phyloP scores from a whole-genome alignment of 768 basidiomycete species.

The Auricularia cornea region DNA sequence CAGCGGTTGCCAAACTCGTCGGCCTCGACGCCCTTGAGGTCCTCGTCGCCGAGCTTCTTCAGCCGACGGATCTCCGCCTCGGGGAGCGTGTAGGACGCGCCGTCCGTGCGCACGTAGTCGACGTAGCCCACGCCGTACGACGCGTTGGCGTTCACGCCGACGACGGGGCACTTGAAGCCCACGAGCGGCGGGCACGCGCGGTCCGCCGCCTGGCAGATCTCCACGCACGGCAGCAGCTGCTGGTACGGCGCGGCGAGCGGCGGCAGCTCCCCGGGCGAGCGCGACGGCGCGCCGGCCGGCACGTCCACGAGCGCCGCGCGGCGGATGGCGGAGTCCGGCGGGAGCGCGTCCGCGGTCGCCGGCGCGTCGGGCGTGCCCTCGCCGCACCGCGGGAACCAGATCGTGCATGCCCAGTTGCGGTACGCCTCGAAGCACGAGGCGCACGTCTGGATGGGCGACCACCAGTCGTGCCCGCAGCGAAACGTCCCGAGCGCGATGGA shows the following conservation, averaged over 20 bases:
- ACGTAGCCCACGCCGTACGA: conserved; percentile 76
- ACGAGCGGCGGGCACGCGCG: conserved; percentile 72
- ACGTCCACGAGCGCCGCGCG: not conserved
- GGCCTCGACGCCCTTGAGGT: not conserved
- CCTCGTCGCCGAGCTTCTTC: not conserved
- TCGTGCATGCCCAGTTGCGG: conserved; percentile 66
- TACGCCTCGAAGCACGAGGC: conserved; percentile 67
- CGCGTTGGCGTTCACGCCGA: conserved; percentile 48
- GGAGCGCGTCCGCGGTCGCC: not conserved
- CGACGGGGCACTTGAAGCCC: conserved; percentile 58
- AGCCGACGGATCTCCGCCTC: not conserved
- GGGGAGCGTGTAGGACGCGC: not conserved
- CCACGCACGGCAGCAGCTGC: conserved; percentile 70
- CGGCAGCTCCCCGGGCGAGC: conserved; percentile 33
- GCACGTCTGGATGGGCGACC: conserved; percentile 72
- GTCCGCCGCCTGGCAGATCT: conserved; percentile 63
- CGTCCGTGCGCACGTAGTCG: conserved; percentile 27
- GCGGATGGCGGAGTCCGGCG: not conserved
- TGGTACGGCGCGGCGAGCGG: conserved; percentile 38
- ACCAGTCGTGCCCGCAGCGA: conserved; percentile 71
- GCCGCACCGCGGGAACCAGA: conserved; percentile 67
- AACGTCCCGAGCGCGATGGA: conserved; percentile 61
- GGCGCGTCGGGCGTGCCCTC: conserved; percentile 31
- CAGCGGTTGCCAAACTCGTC: not conserved
- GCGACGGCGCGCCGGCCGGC: conserved; percentile 23